phyloP scores from a whole-genome alignment of 2,329 filamentous ascomycete genomes.

The Huntiella abstrusa region DNA sequence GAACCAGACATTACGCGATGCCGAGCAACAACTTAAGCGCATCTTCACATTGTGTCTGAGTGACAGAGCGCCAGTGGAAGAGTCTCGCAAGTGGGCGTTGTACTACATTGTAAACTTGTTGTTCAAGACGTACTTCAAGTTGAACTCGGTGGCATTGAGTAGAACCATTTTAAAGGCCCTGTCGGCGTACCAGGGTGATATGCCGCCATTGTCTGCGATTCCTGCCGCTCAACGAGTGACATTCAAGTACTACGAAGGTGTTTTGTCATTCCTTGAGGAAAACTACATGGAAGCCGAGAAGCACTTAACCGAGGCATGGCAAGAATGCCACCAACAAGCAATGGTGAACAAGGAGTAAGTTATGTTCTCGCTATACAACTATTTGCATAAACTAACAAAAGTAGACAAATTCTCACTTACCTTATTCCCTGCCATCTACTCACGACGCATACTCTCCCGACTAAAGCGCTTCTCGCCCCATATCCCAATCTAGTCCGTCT shows the following conservation, averaged over 20 bases:
- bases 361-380: not conserved
- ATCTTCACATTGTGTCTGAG: slow-evolving; percentile 82
- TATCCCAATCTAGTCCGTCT: slow-evolving; percentile 60
- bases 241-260: slow-evolving; percentile 89
- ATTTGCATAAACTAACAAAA: slow-evolving; percentile 3
- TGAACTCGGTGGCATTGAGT: slow-evolving; percentile 75
- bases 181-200: slow-evolving; percentile 55
- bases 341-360: slow-evolving; percentile 62
- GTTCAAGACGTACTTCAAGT: slow-evolving; percentile 96
- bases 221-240: slow-evolving; percentile 84
- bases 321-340: slow-evolving; percentile 56
- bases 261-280: slow-evolving; percentile 86
- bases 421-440: slow-evolving; percentile 85
- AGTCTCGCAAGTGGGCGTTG: slow-evolving; percentile 94
- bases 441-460: slow-evolving; percentile 72
- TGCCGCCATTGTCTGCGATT: slow-evolving; percentile 62
- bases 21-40: slow-evolving; percentile 72
- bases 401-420: slow-evolving; percentile 62
- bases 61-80: slow-evolving; percentile 66
- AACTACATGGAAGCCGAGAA: slow-evolving; percentile 75
- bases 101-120: slow-evolving; percentile 88
- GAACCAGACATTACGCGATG: slow-evolving; percentile 76
- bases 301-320: slow-evolving; percentile 62
- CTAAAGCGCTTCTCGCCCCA: slow-evolving; percentile 45
- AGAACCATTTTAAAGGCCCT: slow-evolving; percentile 79